phyloP scores from a whole-genome alignment of 768 basidiomycete species.

The Nidularia sp. region DNA sequence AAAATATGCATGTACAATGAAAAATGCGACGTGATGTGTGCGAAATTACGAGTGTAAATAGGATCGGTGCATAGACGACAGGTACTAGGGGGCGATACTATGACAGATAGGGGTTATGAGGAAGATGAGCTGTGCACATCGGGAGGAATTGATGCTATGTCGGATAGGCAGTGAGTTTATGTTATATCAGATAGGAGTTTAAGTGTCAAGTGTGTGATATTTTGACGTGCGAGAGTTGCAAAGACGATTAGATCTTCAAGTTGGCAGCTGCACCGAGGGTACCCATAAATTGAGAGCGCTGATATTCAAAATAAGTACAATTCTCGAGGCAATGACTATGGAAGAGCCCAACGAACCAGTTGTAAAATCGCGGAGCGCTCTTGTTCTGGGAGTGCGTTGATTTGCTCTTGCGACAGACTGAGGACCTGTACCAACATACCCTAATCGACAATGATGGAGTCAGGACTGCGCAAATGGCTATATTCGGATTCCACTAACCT shows the following conservation, averaged over 20 bases:
- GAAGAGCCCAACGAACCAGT: slow-evolving; percentile 43
- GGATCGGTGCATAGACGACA: too few relatives aligned
- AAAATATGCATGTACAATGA: not conserved
- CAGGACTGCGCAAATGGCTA: too few relatives aligned
- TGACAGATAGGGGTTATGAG: too few relatives aligned
- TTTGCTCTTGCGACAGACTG: slow-evolving; percentile 75
- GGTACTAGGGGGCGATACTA: too few relatives aligned
- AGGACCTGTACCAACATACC: slow-evolving; percentile 87
- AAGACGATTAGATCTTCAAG: not conserved
- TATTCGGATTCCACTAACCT: slow-evolving; percentile 18
- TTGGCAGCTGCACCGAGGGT: slow-evolving; percentile 13
- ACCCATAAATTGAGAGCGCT: slow-evolving; percentile 37
- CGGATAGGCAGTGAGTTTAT: too few relatives aligned
- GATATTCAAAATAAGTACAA: not conserved
- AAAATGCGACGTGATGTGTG: not conserved
- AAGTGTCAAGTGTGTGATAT: too few relatives aligned
- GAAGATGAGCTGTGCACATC: too few relatives aligned
- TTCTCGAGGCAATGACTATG: not conserved
- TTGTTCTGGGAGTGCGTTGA: slow-evolving; percentile 71
- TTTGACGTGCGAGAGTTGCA: not conserved
- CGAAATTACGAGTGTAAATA: too few relatives aligned
- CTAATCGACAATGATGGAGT: slow-evolving; percentile 24
- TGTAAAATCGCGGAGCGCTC: slow-evolving; percentile 80
- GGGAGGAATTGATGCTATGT: too few relatives aligned
- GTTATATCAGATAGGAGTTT: too few relatives aligned